Conservation (phyloP, 495 filamentous ascomycete species). For the Letharia columbiana region DNA sequence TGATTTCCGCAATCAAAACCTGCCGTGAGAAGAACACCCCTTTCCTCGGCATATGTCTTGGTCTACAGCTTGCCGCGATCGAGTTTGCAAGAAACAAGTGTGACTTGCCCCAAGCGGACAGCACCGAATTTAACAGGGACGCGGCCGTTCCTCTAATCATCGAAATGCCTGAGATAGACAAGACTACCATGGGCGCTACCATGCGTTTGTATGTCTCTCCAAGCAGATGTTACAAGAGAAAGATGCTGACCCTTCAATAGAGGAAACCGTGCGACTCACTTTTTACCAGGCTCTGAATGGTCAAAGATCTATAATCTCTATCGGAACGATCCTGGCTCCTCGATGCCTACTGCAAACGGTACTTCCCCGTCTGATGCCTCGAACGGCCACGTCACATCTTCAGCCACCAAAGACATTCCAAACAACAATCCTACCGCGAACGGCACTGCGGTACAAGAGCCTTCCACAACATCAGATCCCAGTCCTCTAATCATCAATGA, state of each 20-base stretch:
- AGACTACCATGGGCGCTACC: constrained; percentile 69
- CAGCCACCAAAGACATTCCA: not conserved
- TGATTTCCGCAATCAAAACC: constrained; percentile 77
- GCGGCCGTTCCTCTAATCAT: constrained; percentile 59
- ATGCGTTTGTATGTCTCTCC: constrained; percentile 57
- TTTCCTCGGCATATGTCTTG: constrained; percentile 87
- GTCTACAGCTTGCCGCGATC: constrained; percentile 90
- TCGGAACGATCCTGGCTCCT: constrained; percentile 33
- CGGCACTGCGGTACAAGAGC: constrained; percentile 9
- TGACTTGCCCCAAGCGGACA: constrained; percentile 51
- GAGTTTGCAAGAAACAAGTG: constrained; percentile 73
- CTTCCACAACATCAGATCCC: not conserved
- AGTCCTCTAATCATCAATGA: constrained; percentile 36
- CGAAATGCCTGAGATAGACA: constrained; percentile 86
- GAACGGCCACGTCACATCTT: not conserved
- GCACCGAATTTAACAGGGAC: constrained; percentile 54
- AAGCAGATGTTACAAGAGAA: not conserved
- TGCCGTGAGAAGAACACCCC: constrained; percentile 73
- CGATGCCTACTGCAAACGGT: constrained; percentile 8
- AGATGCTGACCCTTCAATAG: not conserved
- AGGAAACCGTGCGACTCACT: constrained; percentile 63
- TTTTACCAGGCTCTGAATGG: constrained; percentile 74
- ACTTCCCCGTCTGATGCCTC: not conserved
- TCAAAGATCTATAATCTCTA: constrained; percentile 69
- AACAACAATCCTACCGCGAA: constrained; percentile 16